phyloP scores from a whole-genome alignment of 129 eudicot genomes.

The Logfia minima region DNA sequence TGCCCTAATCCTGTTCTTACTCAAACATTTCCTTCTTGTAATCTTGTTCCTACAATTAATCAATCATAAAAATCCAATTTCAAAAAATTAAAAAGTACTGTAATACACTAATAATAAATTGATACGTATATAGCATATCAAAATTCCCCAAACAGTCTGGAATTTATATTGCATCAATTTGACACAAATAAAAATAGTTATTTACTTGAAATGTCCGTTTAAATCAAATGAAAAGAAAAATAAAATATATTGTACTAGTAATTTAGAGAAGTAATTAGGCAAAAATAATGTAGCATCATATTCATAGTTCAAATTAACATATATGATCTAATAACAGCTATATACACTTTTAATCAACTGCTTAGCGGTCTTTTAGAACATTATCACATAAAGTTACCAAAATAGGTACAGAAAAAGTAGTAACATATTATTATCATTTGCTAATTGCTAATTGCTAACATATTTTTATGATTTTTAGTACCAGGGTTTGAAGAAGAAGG shows the following conservation, averaged over 20 bases:
- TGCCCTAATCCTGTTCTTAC: conserved; percentile 42
- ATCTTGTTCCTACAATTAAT: conserved; percentile 43
- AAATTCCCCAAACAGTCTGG: background rate
- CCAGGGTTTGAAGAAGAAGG: conserved; percentile 39
- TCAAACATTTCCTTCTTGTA: conserved; percentile 26
- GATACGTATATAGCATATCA: background rate
- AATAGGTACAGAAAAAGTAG: background rate
- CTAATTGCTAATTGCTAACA: background rate
- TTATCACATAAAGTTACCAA: background rate
- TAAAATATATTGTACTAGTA: background rate
- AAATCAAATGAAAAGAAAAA: too few species aligned
- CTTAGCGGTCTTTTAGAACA: background rate
- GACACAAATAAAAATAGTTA: too few species aligned
- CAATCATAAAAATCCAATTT: background rate
- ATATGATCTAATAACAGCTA: background rate
- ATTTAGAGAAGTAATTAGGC: background rate
- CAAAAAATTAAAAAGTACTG: background rate
- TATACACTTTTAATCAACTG: background rate
- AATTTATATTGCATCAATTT: background rate
- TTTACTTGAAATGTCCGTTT: too few species aligned
- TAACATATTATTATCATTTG: background rate
- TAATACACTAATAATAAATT: background rate
- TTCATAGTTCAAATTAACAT: background rate
- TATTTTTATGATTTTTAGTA: conserved; percentile 5
- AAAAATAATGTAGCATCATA: background rate